phyloP scores from a whole-genome alignment of 345 rosid species.

The Arabidopsis thaliana region TAIR10.1 NC_003075.7:8886501-8887000 shows the following conservation, averaged over 20 bases:
- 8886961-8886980: conserved; percentile 98
- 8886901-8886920: conserved; percentile 85
- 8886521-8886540: conserved; percentile 99
- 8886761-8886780: conserved; percentile 88
- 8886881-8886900: conserved; percentile 82
- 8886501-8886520: conserved; percentile 98
- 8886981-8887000: conserved; percentile 89
- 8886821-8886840: conserved; percentile 67
- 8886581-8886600: conserved; percentile 95
- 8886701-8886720: neutral
- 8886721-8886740: conserved; percentile 31
- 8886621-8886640: conserved; percentile 73
- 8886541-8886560: conserved; percentile 98
- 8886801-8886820: conserved; percentile 88
- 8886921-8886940: conserved; percentile 79
- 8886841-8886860: conserved; percentile 60
- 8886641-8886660: conserved; percentile 85
- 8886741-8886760: conserved; percentile 86
- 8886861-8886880: conserved; percentile 90
- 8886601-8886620: conserved; percentile 95
- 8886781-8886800: conserved; percentile 88
- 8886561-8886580: conserved; percentile 88
- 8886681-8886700: neutral
- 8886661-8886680: conserved; percentile 54
- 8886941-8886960: conserved; percentile 96